Evolutionary conservation across 192 early-diverging fungal species (phyloP), one percentile per base, ranked within the genome.

Genomic region (Geranomyces variabilis): DNA sequence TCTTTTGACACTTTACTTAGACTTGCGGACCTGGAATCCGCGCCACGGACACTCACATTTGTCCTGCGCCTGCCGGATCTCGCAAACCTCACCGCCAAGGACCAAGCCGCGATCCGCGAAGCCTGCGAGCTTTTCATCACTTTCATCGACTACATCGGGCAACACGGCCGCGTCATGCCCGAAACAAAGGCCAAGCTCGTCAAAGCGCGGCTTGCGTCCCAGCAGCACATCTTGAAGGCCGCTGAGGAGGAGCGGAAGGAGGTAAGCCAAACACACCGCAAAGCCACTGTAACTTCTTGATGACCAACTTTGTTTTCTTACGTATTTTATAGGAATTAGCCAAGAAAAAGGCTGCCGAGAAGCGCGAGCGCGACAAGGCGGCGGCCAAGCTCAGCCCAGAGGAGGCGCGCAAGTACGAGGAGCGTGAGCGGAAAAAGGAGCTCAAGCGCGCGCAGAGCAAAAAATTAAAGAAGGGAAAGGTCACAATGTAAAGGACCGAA

Each of bases 331-430:
- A 74, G 77, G 86, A 89, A 51, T 78, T 93, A 19, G 87, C 83
- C 15, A 82, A 90, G 72, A 77, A 84, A 56, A 85, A 91, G 77
- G 76, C 81, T 15, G 84, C 89, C 48, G 87, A 86, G 75, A 91
- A 92, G 73, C 84, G 82, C 47, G 83, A 80, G 14, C 84, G 87
- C 71, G 86, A 88, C 62, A 86, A 93, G 33, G 77, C 82, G 29
- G 79, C 91, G 24, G 76, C 75, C 62, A 90, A 91, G 69, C 73
- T 93, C 84, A 81, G 84, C 44, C 87, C 92, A 47, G 90, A 90
- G 64, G 90, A 91, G 78, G 90, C 90, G 73, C 90, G 92, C 69
- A 95, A 92, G 78, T 90, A 83, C 81, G 92, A 95, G 64, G 93
- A 93, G 81, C 89, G 89, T 78, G 88, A 93, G 60, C 80, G 85